These are phyloP conservation scores for Fraxinus angustifolia DNA, from an alignment of 305 asterid genomes.

Conservation along the genomic window DNA sequence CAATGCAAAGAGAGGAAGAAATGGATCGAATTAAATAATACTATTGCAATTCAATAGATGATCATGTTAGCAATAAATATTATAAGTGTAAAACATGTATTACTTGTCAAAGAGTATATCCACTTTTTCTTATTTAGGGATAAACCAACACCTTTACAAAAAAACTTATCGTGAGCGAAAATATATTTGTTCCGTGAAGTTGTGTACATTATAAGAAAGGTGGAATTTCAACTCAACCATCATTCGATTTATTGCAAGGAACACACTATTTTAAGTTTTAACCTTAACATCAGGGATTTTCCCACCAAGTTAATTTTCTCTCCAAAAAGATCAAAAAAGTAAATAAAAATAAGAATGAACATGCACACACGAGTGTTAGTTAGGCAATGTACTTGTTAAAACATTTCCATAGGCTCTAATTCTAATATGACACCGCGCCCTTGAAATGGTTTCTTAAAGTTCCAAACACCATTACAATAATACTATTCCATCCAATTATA, in stretches of 20 bases:
- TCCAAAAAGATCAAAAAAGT: not conserved
- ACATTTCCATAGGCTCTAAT: not conserved
- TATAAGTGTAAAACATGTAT: not conserved
- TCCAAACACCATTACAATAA: not conserved
- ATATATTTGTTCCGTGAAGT: not conserved
- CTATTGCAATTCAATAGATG: not conserved
- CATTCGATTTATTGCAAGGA: not conserved
- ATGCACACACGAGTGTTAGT: not conserved
- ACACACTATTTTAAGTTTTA: not conserved
- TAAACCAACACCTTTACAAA: not conserved
- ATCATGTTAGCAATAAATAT: not conserved
- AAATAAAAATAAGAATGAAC: not conserved
- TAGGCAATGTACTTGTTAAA: not conserved
- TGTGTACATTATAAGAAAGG: not conserved
- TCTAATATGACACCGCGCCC: not conserved
- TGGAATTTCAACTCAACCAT: not conserved
- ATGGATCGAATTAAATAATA: not conserved
- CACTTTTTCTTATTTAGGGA: not conserved
- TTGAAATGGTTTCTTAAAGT: not conserved
- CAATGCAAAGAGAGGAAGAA: not conserved
- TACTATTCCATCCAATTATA: not conserved
- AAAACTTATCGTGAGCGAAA: not conserved
- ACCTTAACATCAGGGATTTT: not conserved
- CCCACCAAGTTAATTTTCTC: not conserved
- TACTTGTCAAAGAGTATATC: not conserved